Conservation (phyloP, 1,139 yeast species). For the Hyphopichia wangnamkhiaoensis region DNA sequence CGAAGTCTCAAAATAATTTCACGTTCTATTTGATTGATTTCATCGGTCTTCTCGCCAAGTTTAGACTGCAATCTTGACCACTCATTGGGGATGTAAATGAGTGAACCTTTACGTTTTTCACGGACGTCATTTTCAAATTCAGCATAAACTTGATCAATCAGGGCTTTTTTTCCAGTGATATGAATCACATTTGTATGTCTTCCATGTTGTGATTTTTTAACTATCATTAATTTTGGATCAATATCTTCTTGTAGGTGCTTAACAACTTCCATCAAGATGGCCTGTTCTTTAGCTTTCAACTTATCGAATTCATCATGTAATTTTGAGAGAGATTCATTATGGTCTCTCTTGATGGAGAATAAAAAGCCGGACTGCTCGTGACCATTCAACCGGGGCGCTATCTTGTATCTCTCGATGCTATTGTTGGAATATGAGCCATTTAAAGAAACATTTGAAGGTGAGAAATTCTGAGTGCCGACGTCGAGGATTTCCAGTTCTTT, state of each 20-base stretch:
- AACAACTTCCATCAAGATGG: conserved; percentile 21
- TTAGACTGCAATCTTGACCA: conserved; percentile 35
- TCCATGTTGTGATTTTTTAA: conserved; percentile 32
- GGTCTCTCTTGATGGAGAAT: conserved; percentile 32
- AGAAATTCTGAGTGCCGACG: too few relatives aligned
- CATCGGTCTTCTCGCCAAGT: conserved; percentile 24
- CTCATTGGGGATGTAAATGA: conserved; percentile 30
- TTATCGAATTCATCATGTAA: conserved; percentile 36
- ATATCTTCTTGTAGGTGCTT: conserved; percentile 17
- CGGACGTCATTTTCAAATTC: conserved; percentile 20
- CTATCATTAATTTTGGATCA: conserved; percentile 31
- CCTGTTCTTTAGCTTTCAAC: conserved; percentile 25
- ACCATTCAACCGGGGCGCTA: conserved; percentile 6
- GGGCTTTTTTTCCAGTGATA: conserved; percentile 34
- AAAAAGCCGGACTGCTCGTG: conserved; percentile 8
- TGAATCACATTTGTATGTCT: conserved; percentile 33
- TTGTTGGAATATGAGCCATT: conserved; percentile 19
- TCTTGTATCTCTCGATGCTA: conserved; percentile 22
- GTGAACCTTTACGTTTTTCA: conserved; percentile 30
- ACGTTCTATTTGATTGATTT: conserved; percentile 44
- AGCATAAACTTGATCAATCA: conserved; percentile 19
- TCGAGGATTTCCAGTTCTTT: background rate
- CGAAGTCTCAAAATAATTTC: conserved; percentile 45
- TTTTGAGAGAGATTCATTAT: conserved; percentile 23
- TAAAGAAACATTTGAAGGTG: too few relatives aligned